Percentiles rank a stretch among this genome's conserved stretches.
Conservation (phyloP, 2,329 filamentous ascomycete genomes). For the Phialemoniopsis sp. region DNA sequence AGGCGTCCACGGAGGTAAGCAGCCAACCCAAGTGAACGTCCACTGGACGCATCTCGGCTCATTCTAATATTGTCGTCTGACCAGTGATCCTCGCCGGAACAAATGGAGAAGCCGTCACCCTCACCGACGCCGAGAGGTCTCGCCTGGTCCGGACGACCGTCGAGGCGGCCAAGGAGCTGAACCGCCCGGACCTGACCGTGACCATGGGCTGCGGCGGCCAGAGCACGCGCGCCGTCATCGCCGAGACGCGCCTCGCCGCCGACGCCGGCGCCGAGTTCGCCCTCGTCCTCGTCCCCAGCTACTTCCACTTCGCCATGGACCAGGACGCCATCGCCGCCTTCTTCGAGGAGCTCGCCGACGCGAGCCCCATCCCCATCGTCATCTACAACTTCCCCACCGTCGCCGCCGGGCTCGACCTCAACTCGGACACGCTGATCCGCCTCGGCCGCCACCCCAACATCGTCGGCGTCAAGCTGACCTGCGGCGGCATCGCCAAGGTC, state of each 20-base stretch:
- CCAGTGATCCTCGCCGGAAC: no score
- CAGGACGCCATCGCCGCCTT: constrained; percentile 51
- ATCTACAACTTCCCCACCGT: constrained; percentile 54
- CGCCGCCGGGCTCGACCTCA: constrained; percentile 45
- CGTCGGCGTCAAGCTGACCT: constrained; percentile 51
- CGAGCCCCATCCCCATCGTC: constrained; percentile 43
- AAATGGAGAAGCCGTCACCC: constrained; percentile 64
- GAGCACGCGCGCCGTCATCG: constrained; percentile 62
- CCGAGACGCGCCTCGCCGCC: constrained; percentile 59
- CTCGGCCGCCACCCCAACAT: constrained; percentile 47
- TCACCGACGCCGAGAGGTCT: constrained; percentile 55
- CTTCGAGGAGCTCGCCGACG: constrained; percentile 52
- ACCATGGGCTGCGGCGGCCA: constrained; percentile 65
- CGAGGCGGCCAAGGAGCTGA: constrained; percentile 41
- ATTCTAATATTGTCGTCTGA: no score
- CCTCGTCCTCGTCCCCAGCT: constrained; percentile 63
- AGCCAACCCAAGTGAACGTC: no score
- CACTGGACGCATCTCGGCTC: no score
- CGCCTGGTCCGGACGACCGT: constrained; percentile 52
- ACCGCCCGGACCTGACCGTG: constrained; percentile 54
- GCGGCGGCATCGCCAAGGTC: constrained; percentile 56
- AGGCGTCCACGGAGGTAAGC: no score
- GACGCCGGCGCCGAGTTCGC: constrained; percentile 62
- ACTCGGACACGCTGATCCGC: constrained; percentile 42
- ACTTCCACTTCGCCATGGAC: constrained; percentile 57